phyloP scores from a whole-genome alignment of 345 rosid genomes.

The Cochlearia excelsa region DNA sequence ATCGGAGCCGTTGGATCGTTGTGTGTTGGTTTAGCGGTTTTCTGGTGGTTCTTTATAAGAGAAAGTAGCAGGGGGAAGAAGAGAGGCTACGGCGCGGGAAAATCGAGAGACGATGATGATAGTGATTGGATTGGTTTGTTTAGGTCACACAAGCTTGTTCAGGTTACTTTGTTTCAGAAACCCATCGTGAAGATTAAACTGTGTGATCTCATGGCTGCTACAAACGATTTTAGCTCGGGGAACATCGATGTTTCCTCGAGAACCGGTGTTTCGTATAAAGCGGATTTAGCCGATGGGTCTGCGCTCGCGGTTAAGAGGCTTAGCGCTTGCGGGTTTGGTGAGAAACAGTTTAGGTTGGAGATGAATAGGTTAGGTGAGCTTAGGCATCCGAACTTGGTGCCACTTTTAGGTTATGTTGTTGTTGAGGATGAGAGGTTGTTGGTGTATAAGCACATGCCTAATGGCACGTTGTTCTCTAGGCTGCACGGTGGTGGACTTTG shows the following conservation, averaged over 20 bases:
- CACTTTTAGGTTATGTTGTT: slow-evolving; percentile 57
- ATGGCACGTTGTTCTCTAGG: slow-evolving; percentile 50
- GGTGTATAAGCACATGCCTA: slow-evolving; percentile 55
- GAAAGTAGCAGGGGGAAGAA: slow-evolving; percentile 42
- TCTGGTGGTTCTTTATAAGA: slow-evolving; percentile 59
- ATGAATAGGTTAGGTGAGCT: slow-evolving; percentile 62
- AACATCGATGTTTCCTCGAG: slow-evolving; percentile 47
- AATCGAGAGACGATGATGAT: slow-evolving; percentile 49
- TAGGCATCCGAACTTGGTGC: slow-evolving; percentile 69
- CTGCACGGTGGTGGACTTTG: slow-evolving; percentile 40
- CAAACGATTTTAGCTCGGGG: slow-evolving; percentile 41
- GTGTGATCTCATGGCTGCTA: slow-evolving; percentile 50
- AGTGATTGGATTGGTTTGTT: slow-evolving; percentile 51
- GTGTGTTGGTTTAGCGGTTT: slow-evolving; percentile 44
- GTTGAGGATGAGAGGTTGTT: slow-evolving; percentile 57
- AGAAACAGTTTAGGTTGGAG: slow-evolving; percentile 62
- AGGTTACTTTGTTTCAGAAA: slow-evolving; percentile 63
- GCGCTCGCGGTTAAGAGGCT: slow-evolving; percentile 59
- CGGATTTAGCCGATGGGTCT: slow-evolving; percentile 54
- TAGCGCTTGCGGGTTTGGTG: slow-evolving; percentile 43
- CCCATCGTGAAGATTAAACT: slow-evolving; percentile 59
- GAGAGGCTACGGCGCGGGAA: slow-evolving; percentile 45
- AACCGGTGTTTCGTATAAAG: slow-evolving; percentile 56
- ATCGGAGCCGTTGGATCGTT: slow-evolving; percentile 49
- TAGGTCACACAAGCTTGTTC: slow-evolving; percentile 62